phyloP scores from a whole-genome alignment of 768 basidiomycete genomes.

The Tulasnella sp. region DNA sequence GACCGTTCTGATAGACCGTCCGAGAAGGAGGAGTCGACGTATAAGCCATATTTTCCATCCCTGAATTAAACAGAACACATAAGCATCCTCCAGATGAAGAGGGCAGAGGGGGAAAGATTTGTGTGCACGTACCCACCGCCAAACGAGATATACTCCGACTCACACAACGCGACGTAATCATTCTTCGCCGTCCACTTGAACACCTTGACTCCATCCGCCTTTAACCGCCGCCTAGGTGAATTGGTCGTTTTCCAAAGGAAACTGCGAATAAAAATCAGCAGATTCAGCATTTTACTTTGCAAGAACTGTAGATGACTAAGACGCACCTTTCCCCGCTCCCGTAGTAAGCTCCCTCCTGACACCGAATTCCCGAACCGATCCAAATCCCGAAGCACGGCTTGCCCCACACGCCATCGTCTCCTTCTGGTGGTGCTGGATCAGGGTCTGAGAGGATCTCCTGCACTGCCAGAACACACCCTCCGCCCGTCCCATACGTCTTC shows the following conservation, averaged over 20 bases:
- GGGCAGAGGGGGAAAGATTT: not conserved
- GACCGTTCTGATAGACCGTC: slow-evolving; percentile 78
- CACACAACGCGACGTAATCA: slow-evolving; percentile 81
- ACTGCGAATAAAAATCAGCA: slow-evolving; percentile 35
- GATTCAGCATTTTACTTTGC: not conserved
- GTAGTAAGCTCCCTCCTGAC: slow-evolving; percentile 58
- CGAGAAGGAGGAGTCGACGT: slow-evolving; percentile 70
- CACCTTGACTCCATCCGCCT: slow-evolving; percentile 36
- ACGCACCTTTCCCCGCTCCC: slow-evolving; percentile 79
- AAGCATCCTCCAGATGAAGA: too few species aligned
- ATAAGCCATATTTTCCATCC: slow-evolving; percentile 81
- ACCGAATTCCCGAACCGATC: slow-evolving; percentile 54
- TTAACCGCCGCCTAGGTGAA: slow-evolving; percentile 7
- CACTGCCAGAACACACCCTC: slow-evolving; percentile 50
- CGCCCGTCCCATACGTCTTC: slow-evolving; percentile 26
- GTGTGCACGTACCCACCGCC: slow-evolving; percentile 70
- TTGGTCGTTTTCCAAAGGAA: slow-evolving; percentile 58
- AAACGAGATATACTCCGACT: slow-evolving; percentile 69
- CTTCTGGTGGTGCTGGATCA: not conserved
- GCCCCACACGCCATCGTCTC: not conserved
- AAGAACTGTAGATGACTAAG: too few species aligned
- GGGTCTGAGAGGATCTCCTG: slow-evolving; percentile 44
- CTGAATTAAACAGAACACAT: too few species aligned
- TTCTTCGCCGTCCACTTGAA: slow-evolving; percentile 84
- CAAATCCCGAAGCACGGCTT: slow-evolving; percentile 65